Evolutionary conservation across 2,329 filamentous ascomycete species (phyloP), one percentile per base, ranked within the genome.

Genomic region (Neonectria ditissima): DNA sequence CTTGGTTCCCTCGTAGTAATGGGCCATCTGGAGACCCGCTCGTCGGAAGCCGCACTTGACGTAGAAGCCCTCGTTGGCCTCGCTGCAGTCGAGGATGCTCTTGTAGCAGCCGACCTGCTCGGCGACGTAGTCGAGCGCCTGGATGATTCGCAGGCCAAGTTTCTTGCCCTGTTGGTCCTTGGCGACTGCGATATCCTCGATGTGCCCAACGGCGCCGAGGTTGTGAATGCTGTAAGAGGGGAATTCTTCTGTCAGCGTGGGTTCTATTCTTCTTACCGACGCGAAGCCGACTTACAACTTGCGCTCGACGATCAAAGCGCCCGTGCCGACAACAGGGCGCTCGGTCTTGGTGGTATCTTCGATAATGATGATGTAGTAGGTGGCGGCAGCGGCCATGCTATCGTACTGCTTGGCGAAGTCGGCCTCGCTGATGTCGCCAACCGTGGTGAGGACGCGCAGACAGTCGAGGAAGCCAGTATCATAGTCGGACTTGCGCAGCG

Each of bases 121-220:
- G 59, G 94, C 94, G 64, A 98, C 90, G 77, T 86, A 91, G 80
- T 98, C 94, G 76, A 99, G 86, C 8, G 95, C 94, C 82, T 98
- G 93, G 74, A 98, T 98, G 70, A 98, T 91, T 70, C 93, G 88
- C 75, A 97, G 83, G 5, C 96, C 96, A 45, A 98, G 85, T 82
- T 97, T 97, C 88, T 98, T 97, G 72, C 96, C 96, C 81, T 98
- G 96, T 82, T 98, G 94, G 74, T 97, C 92, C 81, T 94, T 94
- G 69, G 92, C 90, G 39, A 99, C 94, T 18, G 95, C 94, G 77
- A 99, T 97, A 78, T 99, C 96, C 80, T 98, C 96, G 80, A 98
- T 97, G 80, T 98, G 96, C 13, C 95, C 96, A 26, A 97, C 95
- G 22, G 91, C 82, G 54, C 92, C 92, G 47, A 96, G 86, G 71